Evolutionary conservation across 139 green algal species (phyloP).

Genomic region (Chlorella sp.): DNA sequence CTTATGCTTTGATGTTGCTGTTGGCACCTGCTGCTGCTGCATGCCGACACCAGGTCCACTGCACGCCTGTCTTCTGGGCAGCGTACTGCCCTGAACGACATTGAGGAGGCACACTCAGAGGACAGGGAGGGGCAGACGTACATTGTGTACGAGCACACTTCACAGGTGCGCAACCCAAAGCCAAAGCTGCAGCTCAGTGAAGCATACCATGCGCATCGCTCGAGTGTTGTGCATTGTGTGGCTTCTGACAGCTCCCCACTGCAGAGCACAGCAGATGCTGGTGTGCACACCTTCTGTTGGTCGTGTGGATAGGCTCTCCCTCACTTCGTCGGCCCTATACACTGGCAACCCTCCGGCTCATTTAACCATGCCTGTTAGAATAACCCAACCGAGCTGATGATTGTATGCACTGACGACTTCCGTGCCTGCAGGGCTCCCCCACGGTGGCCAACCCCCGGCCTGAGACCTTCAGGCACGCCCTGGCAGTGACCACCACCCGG

Average conservation of each 20-base stretch:
- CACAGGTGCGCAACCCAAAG: conserved; percentile 30
- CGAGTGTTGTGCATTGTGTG: background rate
- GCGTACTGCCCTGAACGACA: conserved; percentile 59
- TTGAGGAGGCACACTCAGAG: conserved; percentile 49
- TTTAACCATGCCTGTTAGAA: background rate
- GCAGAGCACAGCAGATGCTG: background rate
- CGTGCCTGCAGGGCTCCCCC: no score
- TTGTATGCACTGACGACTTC: no score
- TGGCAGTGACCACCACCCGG: conserved; percentile 54
- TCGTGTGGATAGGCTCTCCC: background rate
- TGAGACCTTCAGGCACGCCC: conserved; percentile 70
- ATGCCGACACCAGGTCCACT: conserved; percentile 72
- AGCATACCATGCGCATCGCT: background rate
- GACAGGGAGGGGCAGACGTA: conserved; percentile 36
- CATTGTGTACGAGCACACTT: conserved; percentile 76
- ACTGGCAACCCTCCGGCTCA: background rate
- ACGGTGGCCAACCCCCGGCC: no score
- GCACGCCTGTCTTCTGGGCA: conserved; percentile 64
- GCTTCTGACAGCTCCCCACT: background rate
- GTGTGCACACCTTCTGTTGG: background rate
- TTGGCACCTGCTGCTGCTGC: no score
- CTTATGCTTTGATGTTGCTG: no score
- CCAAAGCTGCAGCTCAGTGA: background rate
- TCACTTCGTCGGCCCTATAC: background rate
- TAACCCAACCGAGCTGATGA: no score